Conservation (phyloP, 352 stramenopile genomes). For the Poterioochromonas sp. region DNA sequence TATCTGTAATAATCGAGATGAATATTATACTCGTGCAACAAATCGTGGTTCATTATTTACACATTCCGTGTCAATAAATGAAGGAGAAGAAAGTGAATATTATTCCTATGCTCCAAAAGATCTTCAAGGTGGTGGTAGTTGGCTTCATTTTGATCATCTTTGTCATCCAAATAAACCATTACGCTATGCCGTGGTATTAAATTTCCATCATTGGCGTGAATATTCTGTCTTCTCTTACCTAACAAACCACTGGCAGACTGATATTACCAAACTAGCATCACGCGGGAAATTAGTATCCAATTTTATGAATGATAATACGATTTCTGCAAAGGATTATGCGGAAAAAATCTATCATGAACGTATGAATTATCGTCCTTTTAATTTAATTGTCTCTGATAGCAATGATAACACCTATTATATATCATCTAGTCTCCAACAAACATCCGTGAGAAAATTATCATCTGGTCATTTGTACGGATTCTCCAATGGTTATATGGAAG, state of each 20-base stretch:
- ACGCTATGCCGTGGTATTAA: slow-evolving; percentile 16
- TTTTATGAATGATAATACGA: not conserved
- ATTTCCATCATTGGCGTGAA: not conserved
- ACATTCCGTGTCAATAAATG: not conserved
- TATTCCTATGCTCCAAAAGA: not conserved
- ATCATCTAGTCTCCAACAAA: not conserved
- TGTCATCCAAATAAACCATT: not conserved
- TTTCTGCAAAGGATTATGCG: not conserved
- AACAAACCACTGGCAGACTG: too few species aligned
- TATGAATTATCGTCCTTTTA: not conserved
- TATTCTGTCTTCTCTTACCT: not conserved
- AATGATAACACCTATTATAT: not conserved
- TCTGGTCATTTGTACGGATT: not conserved
- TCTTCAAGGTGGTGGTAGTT: slow-evolving; percentile 8
- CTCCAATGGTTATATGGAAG: not conserved
- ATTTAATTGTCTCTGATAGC: slow-evolving; percentile 20
- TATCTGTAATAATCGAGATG: slow-evolving; percentile 23
- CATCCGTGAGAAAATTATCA: not conserved
- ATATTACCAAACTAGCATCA: not conserved
- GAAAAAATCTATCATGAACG: not conserved
- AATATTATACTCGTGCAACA: slow-evolving; percentile 8
- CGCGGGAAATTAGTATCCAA: not conserved
- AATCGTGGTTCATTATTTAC: not conserved
- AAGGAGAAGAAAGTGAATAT: not conserved
- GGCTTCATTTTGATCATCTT: not conserved